Base-by-base conservation (phyloP, 257 asterid species). In the Lavandula angustifolia region DNA sequence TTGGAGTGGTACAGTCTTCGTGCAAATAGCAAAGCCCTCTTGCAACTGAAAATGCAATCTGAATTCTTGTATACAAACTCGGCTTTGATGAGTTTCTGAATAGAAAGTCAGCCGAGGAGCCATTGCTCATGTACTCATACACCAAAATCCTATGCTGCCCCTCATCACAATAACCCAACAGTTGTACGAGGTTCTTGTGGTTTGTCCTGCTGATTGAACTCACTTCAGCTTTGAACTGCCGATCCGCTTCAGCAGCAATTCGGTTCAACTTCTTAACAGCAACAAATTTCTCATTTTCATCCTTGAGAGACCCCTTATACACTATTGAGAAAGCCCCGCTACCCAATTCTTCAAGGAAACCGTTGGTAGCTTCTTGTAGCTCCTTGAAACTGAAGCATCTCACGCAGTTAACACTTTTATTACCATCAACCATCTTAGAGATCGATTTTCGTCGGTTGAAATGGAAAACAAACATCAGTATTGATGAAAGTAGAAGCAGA, bases 121-220 rank as follows among this genome's bases (percentile, higher is more conserved):
- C 80, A 29, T 74, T 78, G 40, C 55, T 56, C 75, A 78, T 41
- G 77, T 17, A 70, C 10, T 78, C 77, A 17, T 78, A 78, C 4
- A 70, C 80, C 35, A 78, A 18, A 42, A 78, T 61, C 32, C 68
- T 64, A 43, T 78, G 52, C 14, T 68, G 58, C 7, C 75, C 83
- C 44, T 78, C 80, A n/a, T 78, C 75, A 22, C 80, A 74, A 42
- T 69, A 78, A 18, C 89, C 83, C 4, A 80, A 60, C 41, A 83
- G 35, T 0, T 71, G 70, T 16, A 80, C 86, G 44, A 80, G 59
- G 66, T 80, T 80, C 62, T 80, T 83, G 70, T 83, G 84, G 59
- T 76, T 75, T 0, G 81, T 80, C 32, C 72, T 71, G 37, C 86
- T 29, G 78, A 73, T 67, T 50, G 75, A 67, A 52, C 54, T 56